Evolutionary conservation across 768 basidiomycete genomes (phyloP).

Genomic region (Galerina sulciceps): DNA sequence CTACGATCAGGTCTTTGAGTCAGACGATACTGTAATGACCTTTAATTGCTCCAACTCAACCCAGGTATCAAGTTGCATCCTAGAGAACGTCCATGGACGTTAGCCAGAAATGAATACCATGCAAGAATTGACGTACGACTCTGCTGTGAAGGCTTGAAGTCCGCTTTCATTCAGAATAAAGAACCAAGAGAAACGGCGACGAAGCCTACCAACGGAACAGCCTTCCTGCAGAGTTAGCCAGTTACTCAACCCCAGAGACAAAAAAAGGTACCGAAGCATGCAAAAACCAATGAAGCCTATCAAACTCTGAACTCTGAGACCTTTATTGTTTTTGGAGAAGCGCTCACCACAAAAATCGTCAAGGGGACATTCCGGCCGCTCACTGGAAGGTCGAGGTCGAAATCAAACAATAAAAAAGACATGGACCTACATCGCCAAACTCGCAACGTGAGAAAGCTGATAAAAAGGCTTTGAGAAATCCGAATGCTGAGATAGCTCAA

Average conservation of each 20-base stretch:
- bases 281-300: slow-evolving; percentile 47
- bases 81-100: slow-evolving; percentile 22
- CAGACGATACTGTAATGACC: slow-evolving; percentile 24
- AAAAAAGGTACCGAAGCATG: slow-evolving; percentile 49
- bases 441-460: slow-evolving; percentile 46
- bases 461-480: background rate
- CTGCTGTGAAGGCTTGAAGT: slow-evolving; percentile 45
- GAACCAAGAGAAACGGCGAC: slow-evolving; percentile 1
- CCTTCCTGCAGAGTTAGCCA: slow-evolving; percentile 24
- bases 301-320: background rate
- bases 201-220: slow-evolving; percentile 45
- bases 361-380: slow-evolving; percentile 51
- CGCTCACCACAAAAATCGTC: slow-evolving; percentile 45
- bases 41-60: slow-evolving; percentile 47
- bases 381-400: slow-evolving; percentile 33
- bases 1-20: background rate
- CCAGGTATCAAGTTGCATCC: slow-evolving; percentile 49
- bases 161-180: slow-evolving; percentile 2
- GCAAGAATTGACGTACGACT: slow-evolving; percentile 40
- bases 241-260: background rate
- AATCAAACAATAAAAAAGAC: background rate
- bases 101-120: background rate
- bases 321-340: background rate
- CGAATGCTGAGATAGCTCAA: background rate
- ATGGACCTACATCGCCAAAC: slow-evolving; percentile 47